Conservation (phyloP, 1,284 basidiomycete genomes). For the Kwoniella shivajii region DNA sequence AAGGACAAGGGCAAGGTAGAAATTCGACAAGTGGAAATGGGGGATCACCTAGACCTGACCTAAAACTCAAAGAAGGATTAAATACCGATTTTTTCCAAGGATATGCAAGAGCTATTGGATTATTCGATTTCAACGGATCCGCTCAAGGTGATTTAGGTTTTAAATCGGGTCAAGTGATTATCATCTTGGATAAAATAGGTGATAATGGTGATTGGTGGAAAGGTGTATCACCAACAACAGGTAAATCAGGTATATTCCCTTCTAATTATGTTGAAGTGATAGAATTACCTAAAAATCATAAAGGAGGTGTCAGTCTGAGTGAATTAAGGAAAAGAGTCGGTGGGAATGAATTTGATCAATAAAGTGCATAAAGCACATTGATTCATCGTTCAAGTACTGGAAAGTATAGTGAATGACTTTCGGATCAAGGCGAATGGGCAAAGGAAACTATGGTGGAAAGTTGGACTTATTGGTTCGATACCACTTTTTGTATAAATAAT, state of each 20-base stretch:
- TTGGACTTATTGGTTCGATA: too few species aligned
- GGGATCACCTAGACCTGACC: conserved; percentile 15
- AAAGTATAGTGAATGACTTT: too few species aligned
- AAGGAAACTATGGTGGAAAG: neutral
- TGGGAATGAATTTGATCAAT: conserved; percentile 31
- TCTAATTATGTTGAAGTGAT: conserved; percentile 62
- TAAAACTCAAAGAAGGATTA: conserved; percentile 27
- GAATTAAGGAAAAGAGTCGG: conserved; percentile 39
- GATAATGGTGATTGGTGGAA: conserved; percentile 75
- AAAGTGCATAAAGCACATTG: neutral
- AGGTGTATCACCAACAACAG: conserved; percentile 34
- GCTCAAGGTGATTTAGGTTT: conserved; percentile 82
- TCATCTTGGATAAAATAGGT: conserved; percentile 71
- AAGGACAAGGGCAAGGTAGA: neutral
- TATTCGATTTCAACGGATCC: conserved; percentile 74
- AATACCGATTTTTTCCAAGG: conserved; percentile 33
- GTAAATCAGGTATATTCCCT: conserved; percentile 61
- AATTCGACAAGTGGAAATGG: neutral
- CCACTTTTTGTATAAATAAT: too few species aligned
- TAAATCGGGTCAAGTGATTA: conserved; percentile 78
- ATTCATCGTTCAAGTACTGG: too few species aligned
- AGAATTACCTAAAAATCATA: conserved; percentile 40
- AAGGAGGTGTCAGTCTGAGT: conserved; percentile 32
- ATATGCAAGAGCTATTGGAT: conserved; percentile 69
- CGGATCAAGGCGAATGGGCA: too few species aligned